Evolutionary conservation across 148 eudicot genomes (phyloP).

Genomic region (Nepenthes mirabilis): DNA sequence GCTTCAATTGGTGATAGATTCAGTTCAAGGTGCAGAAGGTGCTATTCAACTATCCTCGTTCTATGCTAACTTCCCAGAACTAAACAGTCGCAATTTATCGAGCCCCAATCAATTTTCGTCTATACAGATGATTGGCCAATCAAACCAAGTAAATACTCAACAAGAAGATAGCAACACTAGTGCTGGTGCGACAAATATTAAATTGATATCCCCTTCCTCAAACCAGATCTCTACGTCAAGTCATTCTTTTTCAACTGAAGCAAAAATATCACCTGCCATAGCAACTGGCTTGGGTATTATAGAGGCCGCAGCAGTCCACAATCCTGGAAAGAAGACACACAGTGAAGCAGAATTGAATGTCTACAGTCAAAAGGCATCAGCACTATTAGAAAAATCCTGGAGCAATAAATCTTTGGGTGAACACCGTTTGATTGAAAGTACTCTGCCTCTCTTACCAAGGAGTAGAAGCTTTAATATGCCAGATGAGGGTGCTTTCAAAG

Average conservation of each 20-base stretch:
- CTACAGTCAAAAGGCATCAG: neutral
- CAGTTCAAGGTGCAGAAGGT: constrained; percentile 44
- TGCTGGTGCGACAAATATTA: constrained; percentile 35
- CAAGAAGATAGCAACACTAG: constrained; percentile 32
- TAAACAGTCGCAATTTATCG: constrained; percentile 25
- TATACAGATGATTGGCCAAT: constrained; percentile 19
- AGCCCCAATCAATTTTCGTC: constrained; percentile 18
- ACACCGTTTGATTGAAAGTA: neutral
- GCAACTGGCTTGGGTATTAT: too few species aligned
- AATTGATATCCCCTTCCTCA: constrained; percentile 42
- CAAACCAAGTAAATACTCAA: constrained; percentile 20
- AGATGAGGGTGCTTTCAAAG: constrained; percentile 28
- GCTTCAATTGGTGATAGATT: constrained; percentile 65
- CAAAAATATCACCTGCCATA: constrained; percentile 7
- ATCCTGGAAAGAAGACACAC: constrained; percentile 26
- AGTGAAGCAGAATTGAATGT: constrained; percentile 21
- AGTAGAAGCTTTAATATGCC: constrained; percentile 8
- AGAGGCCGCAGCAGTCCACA: constrained; percentile 9
- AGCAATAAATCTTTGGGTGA: constrained; percentile 4
- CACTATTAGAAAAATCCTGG: constrained; percentile 4
- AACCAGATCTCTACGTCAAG: constrained; percentile 65
- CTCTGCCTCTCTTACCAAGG: constrained; percentile 12
- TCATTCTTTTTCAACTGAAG: constrained; percentile 31
- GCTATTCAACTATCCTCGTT: constrained; percentile 69
- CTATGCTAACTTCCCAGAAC: constrained; percentile 64